Evolutionary conservation across 1,284 basidiomycete species (phyloP), one percentile per base, ranked within the genome.

Genomic region (Wolfiporia cocos): DNA sequence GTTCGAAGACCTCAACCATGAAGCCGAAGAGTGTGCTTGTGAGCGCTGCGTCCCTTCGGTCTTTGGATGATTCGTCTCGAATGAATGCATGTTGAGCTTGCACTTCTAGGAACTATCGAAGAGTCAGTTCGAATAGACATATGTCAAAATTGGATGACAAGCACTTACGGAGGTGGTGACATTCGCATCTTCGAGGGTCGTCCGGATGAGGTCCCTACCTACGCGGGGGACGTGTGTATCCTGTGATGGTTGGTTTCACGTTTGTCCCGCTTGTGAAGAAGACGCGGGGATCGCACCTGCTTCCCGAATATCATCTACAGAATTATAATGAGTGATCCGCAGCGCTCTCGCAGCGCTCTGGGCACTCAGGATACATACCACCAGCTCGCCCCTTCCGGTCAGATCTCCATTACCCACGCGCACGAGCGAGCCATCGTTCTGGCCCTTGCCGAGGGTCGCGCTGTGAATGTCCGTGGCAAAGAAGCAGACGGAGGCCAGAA

Each of bases 81-180:
- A 95, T 85, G 64, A 95, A 96, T 3, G 92, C 92, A 54, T 95
- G 92, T 56, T 94, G 92, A 0, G 92, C 92, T 63, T 93, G 91
- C 6, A 93, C 89, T 57, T 94, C 91, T 44, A 93, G 67, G 57
- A 93, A 91, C 89, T 95, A 20, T 20, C 5, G 37, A 18, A 11
- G 32, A 22, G 26, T 37, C 21, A 42, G 35, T 26, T 17, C 15
- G 5, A 5, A 12, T 6, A 17, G 15, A 4, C 20, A 18, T 10
- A 36, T 20, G 10, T 36, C 10, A 24, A 12, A 24, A 14, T 29
- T 33, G 44, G 30, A 28, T 75, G 41, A n/a, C n/a, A n/a, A n/a
- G n/a, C n/a, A n/a, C n/a, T n/a, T 47, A 92, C 90, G 42, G 86
- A 82, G 46, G 72, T 71, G 0, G 75, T 63, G 24, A 91, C 74